A percentile compares a stretch with the other conserved stretches of the same genome.
phyloP scores from a whole-genome alignment of 805 yeast genomes.

The Starmerella sirachaensis region DNA sequence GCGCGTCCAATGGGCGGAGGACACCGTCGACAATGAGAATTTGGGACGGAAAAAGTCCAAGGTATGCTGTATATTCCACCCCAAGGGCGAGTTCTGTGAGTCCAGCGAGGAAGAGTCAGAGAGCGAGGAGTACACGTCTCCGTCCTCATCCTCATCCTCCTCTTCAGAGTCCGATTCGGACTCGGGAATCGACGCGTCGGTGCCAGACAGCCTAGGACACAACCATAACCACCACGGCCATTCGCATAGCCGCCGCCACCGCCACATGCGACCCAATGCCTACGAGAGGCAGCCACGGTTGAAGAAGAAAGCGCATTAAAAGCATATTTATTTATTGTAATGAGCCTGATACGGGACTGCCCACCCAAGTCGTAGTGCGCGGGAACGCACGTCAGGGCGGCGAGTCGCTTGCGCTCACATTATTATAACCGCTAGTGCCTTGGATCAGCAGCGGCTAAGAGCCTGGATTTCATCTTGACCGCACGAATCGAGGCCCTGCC shows the following conservation, averaged over 20 bases:
- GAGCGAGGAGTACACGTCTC: conserved; percentile 25
- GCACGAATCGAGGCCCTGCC: conserved; percentile 10
- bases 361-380: too few relatives aligned
- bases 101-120: conserved; percentile 28
- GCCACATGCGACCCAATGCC: conserved; percentile 53
- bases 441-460: too few relatives aligned
- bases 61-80: conserved; percentile 58
- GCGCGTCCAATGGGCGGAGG: conserved; percentile 73
- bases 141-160: conserved; percentile 7
- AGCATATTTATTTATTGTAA: neutral
- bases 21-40: conserved; percentile 79
- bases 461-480: too few relatives aligned
- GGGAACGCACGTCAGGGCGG: too few relatives aligned
- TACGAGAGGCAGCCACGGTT: conserved; percentile 49
- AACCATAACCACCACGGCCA: conserved; percentile 10
- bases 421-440: too few relatives aligned
- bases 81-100: conserved; percentile 31
- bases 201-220: conserved; percentile 12
- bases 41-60: conserved; percentile 82
- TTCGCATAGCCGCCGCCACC: conserved; percentile 24
- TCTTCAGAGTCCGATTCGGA: conserved; percentile 34
- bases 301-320: neutral
- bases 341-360: too few relatives aligned
- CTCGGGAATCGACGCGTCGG: conserved; percentile 31
- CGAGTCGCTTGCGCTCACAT: too few relatives aligned